These are phyloP conservation scores for Rhododendron henanense DNA, from an alignment of 148 eudicot species.

Conservation along the genomic window DNA sequence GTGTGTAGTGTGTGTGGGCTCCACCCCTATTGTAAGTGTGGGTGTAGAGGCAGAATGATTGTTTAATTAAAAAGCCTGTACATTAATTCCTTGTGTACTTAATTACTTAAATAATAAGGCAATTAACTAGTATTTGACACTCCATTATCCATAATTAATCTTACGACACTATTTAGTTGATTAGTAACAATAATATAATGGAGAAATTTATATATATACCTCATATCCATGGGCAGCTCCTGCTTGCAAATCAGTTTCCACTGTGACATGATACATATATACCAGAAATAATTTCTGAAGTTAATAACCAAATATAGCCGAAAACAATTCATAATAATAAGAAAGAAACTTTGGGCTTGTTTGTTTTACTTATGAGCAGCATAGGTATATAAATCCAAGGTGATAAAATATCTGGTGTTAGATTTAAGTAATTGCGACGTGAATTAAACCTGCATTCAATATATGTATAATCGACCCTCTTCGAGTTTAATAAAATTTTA, in stretches of 20 bases:
- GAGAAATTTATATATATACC: conserved; percentile 30
- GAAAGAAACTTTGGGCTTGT: too few relatives aligned
- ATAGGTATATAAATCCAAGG: background rate
- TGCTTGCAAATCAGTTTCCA: conserved; percentile 96
- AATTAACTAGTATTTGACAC: background rate
- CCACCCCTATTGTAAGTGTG: too few relatives aligned
- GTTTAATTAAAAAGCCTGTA: too few relatives aligned
- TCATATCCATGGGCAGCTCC: conserved; percentile 79
- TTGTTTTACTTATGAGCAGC: too few relatives aligned
- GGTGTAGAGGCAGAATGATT: too few relatives aligned
- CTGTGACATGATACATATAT: conserved; percentile 26
- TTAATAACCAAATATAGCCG: too few relatives aligned
- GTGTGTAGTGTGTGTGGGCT: too few relatives aligned
- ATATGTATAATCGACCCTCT: too few relatives aligned
- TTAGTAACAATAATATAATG: background rate
- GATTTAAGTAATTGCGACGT: background rate
- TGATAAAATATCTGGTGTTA: background rate
- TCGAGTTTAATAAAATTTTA: too few relatives aligned
- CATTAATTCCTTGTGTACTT: too few relatives aligned
- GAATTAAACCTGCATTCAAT: background rate
- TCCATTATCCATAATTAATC: background rate
- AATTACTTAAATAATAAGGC: too few relatives aligned
- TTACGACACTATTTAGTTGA: background rate
- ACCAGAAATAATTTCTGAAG: background rate
- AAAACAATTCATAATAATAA: too few relatives aligned